Conservation (phyloP, 129 eudicot species). For the Lonicera japonica region DNA sequence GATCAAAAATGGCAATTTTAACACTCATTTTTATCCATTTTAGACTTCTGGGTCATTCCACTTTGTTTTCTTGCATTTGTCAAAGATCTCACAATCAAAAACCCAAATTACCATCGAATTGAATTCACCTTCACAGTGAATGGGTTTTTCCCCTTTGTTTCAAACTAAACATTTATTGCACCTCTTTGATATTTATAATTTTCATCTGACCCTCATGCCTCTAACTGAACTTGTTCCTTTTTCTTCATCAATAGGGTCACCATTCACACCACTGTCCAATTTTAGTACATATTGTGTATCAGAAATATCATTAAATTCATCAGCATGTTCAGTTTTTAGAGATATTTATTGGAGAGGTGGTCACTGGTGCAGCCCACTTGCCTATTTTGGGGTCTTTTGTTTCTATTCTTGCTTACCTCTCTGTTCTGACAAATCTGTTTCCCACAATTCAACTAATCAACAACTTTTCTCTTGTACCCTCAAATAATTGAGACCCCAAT, state of each 20-base stretch:
- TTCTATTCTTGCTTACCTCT: slow-evolving; percentile 10
- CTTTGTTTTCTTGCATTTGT: slow-evolving; percentile 17
- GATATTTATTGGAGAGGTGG: slow-evolving; percentile 18
- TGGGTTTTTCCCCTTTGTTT: neutral
- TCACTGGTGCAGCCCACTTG: slow-evolving; percentile 4
- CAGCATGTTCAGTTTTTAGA: slow-evolving; percentile 1
- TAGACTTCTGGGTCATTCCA: slow-evolving; percentile 20
- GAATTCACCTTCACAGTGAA: slow-evolving; percentile 20
- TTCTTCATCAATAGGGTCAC: slow-evolving; percentile 30
- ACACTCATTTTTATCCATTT: slow-evolving; percentile 20
- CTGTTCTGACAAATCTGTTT: slow-evolving; percentile 5
- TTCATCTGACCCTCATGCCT: slow-evolving; percentile 36
- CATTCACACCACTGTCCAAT: slow-evolving; percentile 17
- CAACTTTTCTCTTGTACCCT: neutral
- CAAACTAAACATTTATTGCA: slow-evolving; percentile 15
- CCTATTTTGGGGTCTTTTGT: slow-evolving; percentile 9
- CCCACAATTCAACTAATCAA: neutral
- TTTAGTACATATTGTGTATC: slow-evolving; percentile 8
- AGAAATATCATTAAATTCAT: slow-evolving; percentile 15
- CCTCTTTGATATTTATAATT: slow-evolving; percentile 18
- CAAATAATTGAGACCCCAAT: slow-evolving; percentile 5
- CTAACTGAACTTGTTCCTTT: slow-evolving; percentile 17
- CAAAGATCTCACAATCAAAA: slow-evolving; percentile 8
- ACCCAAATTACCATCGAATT: slow-evolving; percentile 18
- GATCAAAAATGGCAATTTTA: slow-evolving; percentile 25